phyloP scores from a whole-genome alignment of 2,329 filamentous ascomycete genomes.

The Annulohypoxylon truncatum region DNA sequence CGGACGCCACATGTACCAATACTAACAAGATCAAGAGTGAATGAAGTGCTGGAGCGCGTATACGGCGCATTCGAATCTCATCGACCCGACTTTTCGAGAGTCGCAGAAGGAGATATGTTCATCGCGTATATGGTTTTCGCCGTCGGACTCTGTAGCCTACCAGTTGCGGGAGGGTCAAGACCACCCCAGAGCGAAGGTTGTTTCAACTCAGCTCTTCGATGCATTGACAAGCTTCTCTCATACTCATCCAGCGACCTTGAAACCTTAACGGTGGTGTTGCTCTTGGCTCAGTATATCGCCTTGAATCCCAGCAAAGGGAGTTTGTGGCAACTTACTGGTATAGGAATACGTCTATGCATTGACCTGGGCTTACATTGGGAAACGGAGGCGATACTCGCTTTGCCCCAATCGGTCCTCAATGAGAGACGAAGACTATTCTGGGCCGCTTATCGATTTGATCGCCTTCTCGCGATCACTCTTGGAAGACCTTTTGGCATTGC shows the following conservation, averaged over 20 bases:
- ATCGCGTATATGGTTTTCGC: constrained; percentile 51
- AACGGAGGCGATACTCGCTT: constrained; percentile 39
- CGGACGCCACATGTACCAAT: constrained; percentile 51
- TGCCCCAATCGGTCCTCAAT: constrained; percentile 42
- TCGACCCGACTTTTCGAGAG: constrained; percentile 16
- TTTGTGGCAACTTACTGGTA: constrained; percentile 51
- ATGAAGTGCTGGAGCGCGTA: constrained; percentile 44
- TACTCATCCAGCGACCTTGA: constrained; percentile 51
- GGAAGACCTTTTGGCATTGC: constrained; percentile 49
- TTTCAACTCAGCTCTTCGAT: constrained; percentile 49
- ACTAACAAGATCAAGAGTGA: constrained; percentile 44
- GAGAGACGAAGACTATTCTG: constrained; percentile 46
- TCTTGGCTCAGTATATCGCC: constrained; percentile 50
- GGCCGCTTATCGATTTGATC: constrained; percentile 47
- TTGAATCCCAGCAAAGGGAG: constrained; percentile 49
- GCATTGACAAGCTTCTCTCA: constrained; percentile 47
- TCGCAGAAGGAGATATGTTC: constrained; percentile 47
- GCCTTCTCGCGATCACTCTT: constrained; percentile 47
- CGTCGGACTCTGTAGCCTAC: constrained; percentile 48
- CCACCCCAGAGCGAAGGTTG: constrained; percentile 51
- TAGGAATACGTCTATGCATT: constrained; percentile 50
- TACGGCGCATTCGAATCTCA: constrained; percentile 38
- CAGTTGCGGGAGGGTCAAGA: constrained; percentile 42
- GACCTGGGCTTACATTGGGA: constrained; percentile 52
- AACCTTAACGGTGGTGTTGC: constrained; percentile 48